Evolutionary conservation across 306 rosid species (phyloP).

Genomic region (Aeschynomene evenia): DNA sequence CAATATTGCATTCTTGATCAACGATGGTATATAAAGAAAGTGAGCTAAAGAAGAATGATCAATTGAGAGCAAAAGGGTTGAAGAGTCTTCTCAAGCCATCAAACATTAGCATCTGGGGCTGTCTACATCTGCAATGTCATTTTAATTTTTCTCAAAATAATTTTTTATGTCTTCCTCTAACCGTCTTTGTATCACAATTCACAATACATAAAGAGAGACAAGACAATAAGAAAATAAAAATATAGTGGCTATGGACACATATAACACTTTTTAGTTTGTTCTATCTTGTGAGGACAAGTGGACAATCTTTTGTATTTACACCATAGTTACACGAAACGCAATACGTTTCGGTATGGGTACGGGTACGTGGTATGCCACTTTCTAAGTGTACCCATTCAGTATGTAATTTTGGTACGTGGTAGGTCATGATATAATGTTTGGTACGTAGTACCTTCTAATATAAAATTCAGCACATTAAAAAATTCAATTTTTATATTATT

Average conservation of each 20-base stretch:
- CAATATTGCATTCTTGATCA: not conserved
- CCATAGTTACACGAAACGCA: too few relatives aligned
- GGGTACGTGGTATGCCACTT: too few relatives aligned
- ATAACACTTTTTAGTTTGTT: not conserved
- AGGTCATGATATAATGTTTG: too few relatives aligned
- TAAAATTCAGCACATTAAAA: too few relatives aligned
- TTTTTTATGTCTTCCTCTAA: not conserved
- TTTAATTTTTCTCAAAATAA: too few relatives aligned
- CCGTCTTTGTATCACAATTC: not conserved
- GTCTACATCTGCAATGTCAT: conserved; percentile 52
- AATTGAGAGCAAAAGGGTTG: conserved; percentile 39
- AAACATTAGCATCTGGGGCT: conserved; percentile 32
- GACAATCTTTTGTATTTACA: not conserved
- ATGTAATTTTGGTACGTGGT: too few relatives aligned
- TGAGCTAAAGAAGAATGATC: conserved; percentile 44
- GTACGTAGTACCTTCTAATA: too few relatives aligned
- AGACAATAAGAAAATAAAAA: conserved; percentile 4
- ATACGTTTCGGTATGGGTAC: too few relatives aligned
- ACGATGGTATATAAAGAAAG: not conserved
- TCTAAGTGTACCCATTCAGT: too few relatives aligned
- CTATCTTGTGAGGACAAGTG: not conserved
- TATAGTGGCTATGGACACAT: not conserved
- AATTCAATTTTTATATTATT: too few relatives aligned
- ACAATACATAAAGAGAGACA: not conserved
- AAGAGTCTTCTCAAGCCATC: conserved; percentile 33